Conservation (phyloP, 306 rosid genomes). For the Cyclanthera cordifolia region DNA sequence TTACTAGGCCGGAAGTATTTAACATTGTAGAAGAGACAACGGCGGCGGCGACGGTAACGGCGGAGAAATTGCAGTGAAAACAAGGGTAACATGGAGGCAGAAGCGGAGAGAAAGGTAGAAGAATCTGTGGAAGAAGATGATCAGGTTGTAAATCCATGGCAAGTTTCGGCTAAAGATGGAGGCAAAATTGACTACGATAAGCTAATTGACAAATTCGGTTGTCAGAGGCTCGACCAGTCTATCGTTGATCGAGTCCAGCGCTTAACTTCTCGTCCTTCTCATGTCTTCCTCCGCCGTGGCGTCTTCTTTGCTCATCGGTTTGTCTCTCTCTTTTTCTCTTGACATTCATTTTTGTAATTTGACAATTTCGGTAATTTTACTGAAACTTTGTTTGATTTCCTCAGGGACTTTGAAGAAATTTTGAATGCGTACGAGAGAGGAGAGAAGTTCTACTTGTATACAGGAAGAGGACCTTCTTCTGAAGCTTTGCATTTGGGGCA, state of each 20-base stretch:
- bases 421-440: conserved; percentile 64
- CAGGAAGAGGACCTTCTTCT: conserved; percentile 90
- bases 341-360: background rate
- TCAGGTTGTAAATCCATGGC: conserved; percentile 79
- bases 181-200: conserved; percentile 82
- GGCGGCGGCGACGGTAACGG: no score
- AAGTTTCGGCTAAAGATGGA: conserved; percentile 59
- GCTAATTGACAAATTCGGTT: conserved; percentile 84
- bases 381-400: background rate
- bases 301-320: conserved; percentile 95
- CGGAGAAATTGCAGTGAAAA: background rate
- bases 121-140: conserved; percentile 21
- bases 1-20: no score
- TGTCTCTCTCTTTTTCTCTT: background rate
- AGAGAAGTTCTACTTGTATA: conserved; percentile 74
- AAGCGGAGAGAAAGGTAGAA: conserved; percentile 4
- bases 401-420: conserved; percentile 64
- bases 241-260: conserved; percentile 49
- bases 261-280: conserved; percentile 62
- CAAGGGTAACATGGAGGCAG: conserved; percentile 11
- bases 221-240: conserved; percentile 53
- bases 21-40: no score
- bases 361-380: background rate
- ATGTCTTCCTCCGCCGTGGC: conserved; percentile 79
- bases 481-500: conserved; percentile 93